Evolutionary conservation across 225 moss, liverwort and hornwort genomes (phyloP), one percentile per base, ranked within the genome.

Genomic region (Ulota crispa): DNA sequence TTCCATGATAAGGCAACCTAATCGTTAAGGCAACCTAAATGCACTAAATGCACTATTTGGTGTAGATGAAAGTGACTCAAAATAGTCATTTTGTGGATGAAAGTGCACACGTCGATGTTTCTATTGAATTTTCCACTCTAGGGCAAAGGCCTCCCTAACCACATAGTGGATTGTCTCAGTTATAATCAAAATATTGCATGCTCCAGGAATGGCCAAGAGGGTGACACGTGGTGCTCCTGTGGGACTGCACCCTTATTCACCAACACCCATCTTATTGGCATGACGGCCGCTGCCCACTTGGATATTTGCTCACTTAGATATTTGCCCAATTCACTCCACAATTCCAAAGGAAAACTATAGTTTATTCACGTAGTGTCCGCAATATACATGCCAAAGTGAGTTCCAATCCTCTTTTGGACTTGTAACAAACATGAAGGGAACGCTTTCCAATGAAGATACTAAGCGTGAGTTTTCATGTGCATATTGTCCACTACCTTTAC

Each of bases 281-380:
- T 30, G 79, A 1, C 57, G 79, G 79, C 69, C 9, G 69, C 79
- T 42, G 6, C 43, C 79, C 69, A 59, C 69, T 79, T 11, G 2
- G 79, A 79, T 79, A 69, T 79, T 69, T 68, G 6, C 43, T 56
- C 69, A 42, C 69, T 69, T 20, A 2, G 78, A 78, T 78, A 78
- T 78, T 78, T 68, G 5, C 50, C 50, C 50, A 15, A 15, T 68
- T 4, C 61, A 59, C 16, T 50, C 50, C 67, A 24, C 39, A 68
- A 2, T n/a, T 68, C 41, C 2, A n/a, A 41, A 12, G 67, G 0
- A 24, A 65, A 16, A 16, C n/a, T 21, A 1, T 50, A 34, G 5
- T 50, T 50, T 77, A 64, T 15, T 34, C 50, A 4, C 2, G 3
- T 0, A 3, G 9, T 34, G 9, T 45, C 68, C 64, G 30, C 15